These are phyloP conservation scores for Soucietia sequanensis DNA, from an alignment of 805 yeast species.

Conservation along the genomic window DNA sequence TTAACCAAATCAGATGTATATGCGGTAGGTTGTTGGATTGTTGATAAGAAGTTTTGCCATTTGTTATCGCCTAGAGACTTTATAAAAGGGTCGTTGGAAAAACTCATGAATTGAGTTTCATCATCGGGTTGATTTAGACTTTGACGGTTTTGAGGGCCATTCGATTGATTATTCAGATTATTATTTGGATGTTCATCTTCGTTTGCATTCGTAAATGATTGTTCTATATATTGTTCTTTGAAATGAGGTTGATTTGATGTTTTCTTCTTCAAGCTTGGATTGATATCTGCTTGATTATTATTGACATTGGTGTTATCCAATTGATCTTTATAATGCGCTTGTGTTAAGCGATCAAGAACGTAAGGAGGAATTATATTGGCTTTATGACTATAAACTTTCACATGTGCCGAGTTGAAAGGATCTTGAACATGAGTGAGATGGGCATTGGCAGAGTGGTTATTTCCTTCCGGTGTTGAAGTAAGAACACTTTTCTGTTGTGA, in stretches of 20 bases:
- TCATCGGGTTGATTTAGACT: constrained; percentile 7
- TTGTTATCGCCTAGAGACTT: constrained; percentile 37
- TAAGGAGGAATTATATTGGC: constrained; percentile 57
- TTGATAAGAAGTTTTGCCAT: constrained; percentile 52
- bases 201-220: neutral
- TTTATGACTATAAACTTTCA: constrained; percentile 32
- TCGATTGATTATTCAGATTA: constrained; percentile 6
- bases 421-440: no score
- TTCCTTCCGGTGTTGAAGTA: no score
- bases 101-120: constrained; percentile 34
- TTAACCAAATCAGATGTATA: constrained; percentile 26
- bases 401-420: constrained; percentile 26
- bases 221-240: no score
- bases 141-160: constrained; percentile 5
- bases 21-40: constrained; percentile 45
- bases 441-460: no score
- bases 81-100: constrained; percentile 38
- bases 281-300: constrained; percentile 7
- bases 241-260: neutral
- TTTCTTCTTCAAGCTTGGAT: neutral
- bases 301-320: constrained; percentile 30
- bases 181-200: constrained; percentile 8
- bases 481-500: no score
- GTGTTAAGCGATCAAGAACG: constrained; percentile 55
- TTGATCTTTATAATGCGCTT: constrained; percentile 40